These are phyloP conservation scores for Theobroma cacao DNA, from an alignment of 345 rosid species.

Conservation along the genomic window DNA sequence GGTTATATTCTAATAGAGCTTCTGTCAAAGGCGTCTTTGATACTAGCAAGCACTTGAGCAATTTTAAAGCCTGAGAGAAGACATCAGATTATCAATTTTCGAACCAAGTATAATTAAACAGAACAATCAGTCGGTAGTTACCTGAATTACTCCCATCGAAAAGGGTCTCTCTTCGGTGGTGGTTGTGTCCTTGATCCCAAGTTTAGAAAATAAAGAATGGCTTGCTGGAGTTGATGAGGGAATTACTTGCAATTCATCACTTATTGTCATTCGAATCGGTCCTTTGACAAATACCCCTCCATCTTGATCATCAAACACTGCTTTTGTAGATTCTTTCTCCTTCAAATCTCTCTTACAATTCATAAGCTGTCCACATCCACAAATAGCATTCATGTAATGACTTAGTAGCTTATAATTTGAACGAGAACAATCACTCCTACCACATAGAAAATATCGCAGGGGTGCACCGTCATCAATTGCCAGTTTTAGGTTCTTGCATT, in stretches of 20 bases:
- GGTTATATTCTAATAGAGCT: constrained; percentile 10
- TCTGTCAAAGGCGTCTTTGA: constrained; percentile 18
- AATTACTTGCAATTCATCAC: constrained; percentile 16
- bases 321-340: neutral
- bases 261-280: neutral
- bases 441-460: neutral
- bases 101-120: neutral
- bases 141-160: constrained; percentile 4
- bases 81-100: neutral
- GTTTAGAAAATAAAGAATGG: constrained; percentile 12
- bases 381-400: neutral
- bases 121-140: neutral
- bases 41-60: constrained; percentile 17
- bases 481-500: constrained; percentile 19
- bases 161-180: constrained; percentile 10
- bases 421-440: neutral
- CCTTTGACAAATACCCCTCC: constrained; percentile 23
- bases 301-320: neutral
- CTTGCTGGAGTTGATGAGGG: constrained; percentile 10
- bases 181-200: constrained; percentile 5
- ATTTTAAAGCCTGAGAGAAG: constrained; percentile 19
- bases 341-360: neutral
- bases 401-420: neutral
- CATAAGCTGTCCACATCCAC: constrained; percentile 1
- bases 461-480: neutral